Evolutionary conservation across 176 grass and related monocot species (phyloP), one percentile per base, ranked within the genome.

Genomic region (Themeda triandra): DNA sequence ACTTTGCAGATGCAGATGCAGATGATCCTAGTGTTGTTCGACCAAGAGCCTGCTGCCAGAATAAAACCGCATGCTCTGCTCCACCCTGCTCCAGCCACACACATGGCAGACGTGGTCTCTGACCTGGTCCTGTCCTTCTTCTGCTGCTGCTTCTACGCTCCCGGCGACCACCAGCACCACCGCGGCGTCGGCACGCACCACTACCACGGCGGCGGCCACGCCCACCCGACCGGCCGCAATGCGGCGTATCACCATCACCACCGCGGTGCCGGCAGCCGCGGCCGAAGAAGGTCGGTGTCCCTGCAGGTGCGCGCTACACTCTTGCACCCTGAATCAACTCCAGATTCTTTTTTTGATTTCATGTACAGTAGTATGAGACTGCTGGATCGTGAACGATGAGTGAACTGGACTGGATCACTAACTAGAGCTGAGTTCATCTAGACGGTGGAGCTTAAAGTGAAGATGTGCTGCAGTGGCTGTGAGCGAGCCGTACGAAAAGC

Each of bases 401-500:
- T 33, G 32, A 33, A 27, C 0, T 59, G 56, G 10, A 11, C 23
- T 62, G 25, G n/a, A n/a, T n/a, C n/a, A n/a, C n/a, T n/a, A n/a
- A n/a, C n/a, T n/a, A n/a, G n/a, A n/a, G n/a, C n/a, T n/a, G n/a
- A n/a, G n/a, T n/a, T n/a, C 58, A 66, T 72, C n/a, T 79, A 89
- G 94, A 97, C 89, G 2, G 94, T 97, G 78, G 91, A 92, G 71
- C 94, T 97, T 21, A 93, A 86, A 87, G 94, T 97, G 24, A 64
- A 85, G 79, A 97, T 97, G 94, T 92, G 91, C 64, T 97, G 94
- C 91, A 72, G 60, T 13, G 94, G 94, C 56, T 97, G 91, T 77
- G 89, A 93, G 83, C 79, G 89, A 45, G 79, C 81, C 4, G 94
- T 97, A 23, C 80, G 88, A 72, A 70, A 86, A 12, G 87, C 94